Evolutionary conservation across 148 eudicot species (phyloP).

Genomic region (Rhododendron henanense): DNA sequence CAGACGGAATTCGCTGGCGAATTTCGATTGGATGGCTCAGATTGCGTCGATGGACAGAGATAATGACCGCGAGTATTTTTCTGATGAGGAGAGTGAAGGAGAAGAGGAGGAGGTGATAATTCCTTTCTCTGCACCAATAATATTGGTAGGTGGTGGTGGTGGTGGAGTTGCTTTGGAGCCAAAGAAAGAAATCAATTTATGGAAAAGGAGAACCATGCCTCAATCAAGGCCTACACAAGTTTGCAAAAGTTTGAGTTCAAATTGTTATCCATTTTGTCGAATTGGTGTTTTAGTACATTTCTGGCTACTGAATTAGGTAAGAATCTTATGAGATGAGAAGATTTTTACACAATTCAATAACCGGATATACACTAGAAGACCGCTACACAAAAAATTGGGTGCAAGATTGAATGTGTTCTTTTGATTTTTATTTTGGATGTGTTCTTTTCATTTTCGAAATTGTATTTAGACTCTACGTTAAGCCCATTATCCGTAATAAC

Average conservation of each 20-base stretch:
- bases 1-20: slow-evolving; percentile 46
- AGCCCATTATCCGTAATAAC: background rate
- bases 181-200: slow-evolving; percentile 75
- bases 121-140: slow-evolving; percentile 63
- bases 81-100: slow-evolving; percentile 42
- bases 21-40: slow-evolving; percentile 69
- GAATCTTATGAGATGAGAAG: background rate
- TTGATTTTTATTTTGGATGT: too few species aligned
- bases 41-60: slow-evolving; percentile 31
- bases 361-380: background rate
- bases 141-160: slow-evolving; percentile 27
- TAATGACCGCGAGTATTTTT: slow-evolving; percentile 25
- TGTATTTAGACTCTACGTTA: background rate
- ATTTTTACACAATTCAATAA: too few species aligned
- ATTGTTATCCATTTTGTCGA: background rate
- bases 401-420: background rate
- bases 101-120: slow-evolving; percentile 45
- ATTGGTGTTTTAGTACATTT: background rate
- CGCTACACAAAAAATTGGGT: background rate
- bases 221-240: slow-evolving; percentile 44
- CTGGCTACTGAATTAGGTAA: background rate
- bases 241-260: too few species aligned
- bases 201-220: slow-evolving; percentile 81
- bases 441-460: too few species aligned
- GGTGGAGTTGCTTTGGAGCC: slow-evolving; percentile 29